Conservation (phyloP, 306 rosid species). For the Lablab purpureus region DNA sequence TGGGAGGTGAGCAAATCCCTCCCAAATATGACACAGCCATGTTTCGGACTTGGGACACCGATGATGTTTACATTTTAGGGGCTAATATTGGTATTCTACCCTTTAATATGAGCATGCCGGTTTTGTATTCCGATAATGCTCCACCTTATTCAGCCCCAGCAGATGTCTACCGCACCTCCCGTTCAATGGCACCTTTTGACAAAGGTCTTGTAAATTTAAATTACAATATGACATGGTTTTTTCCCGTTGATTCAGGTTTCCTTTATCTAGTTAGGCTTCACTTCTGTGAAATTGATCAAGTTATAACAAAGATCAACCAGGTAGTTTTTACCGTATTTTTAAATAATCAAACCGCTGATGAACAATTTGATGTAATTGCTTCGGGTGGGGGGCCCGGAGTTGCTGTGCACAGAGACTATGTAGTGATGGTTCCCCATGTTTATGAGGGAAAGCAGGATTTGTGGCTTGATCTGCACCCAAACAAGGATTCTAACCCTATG, state of each 20-base stretch:
- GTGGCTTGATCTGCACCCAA: slow-evolving; percentile 49
- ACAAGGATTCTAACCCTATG: not conserved
- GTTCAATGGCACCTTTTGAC: not conserved
- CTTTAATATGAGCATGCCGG: not conserved
- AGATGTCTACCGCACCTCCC: slow-evolving; percentile 34
- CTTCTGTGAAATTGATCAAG: slow-evolving; percentile 39
- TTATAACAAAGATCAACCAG: not conserved
- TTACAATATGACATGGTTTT: slow-evolving; percentile 50
- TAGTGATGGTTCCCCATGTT: slow-evolving; percentile 37
- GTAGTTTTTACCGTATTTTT: slow-evolving; percentile 46
- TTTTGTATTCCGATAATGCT: slow-evolving; percentile 18
- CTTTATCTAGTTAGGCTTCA: slow-evolving; percentile 62
- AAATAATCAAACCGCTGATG: slow-evolving; percentile 49
- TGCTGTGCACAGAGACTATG: slow-evolving; percentile 42
- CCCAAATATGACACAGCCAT: slow-evolving; percentile 47
- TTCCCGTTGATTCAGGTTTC: slow-evolving; percentile 57
- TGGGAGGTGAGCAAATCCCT: slow-evolving; percentile 49
- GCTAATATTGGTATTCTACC: not conserved
- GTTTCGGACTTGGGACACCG: slow-evolving; percentile 50
- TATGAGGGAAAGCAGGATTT: slow-evolving; percentile 49
- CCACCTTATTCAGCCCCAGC: slow-evolving; percentile 44
- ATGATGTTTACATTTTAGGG: not conserved
- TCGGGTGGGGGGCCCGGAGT: slow-evolving; percentile 33
- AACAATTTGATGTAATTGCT: not conserved
- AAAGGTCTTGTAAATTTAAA: not conserved